These are phyloP conservation scores for Antrodiella citrinella DNA, from an alignment of 768 basidiomycete genomes.

Conservation along the genomic window DNA sequence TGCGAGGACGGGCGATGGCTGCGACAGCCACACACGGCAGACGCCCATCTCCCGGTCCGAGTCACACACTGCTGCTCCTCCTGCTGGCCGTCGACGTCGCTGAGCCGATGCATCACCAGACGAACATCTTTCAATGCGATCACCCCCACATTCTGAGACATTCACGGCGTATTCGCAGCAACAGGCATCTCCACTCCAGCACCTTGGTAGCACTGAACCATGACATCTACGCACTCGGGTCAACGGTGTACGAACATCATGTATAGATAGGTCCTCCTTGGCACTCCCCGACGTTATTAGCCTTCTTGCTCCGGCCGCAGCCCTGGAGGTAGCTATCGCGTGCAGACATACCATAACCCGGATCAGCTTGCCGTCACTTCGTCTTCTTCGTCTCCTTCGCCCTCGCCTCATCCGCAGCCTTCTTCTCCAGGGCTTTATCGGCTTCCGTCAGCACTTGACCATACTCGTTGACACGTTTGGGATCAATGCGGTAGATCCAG, in stretches of 20 bases:
- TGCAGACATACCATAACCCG: neutral
- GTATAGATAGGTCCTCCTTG: too few species aligned
- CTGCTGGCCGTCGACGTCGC: too few species aligned
- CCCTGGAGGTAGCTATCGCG: neutral
- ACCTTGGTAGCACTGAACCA: conserved; percentile 2
- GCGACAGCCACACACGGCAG: neutral
- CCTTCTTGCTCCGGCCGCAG: conserved; percentile 11
- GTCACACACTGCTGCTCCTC: neutral
- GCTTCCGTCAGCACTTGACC: conserved; percentile 70
- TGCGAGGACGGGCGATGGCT: neutral
- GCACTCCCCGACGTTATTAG: neutral
- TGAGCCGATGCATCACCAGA: too few species aligned
- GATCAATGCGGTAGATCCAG: conserved; percentile 97
- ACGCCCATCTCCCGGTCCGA: neutral
- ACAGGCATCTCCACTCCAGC: neutral
- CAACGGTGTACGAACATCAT: neutral
- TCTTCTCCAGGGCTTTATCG: conserved; percentile 27
- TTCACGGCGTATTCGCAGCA: neutral
- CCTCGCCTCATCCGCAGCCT: conserved; percentile 15
- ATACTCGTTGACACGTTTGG: conserved; percentile 92
- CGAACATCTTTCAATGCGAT: too few species aligned
- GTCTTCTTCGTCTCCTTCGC: conserved; percentile 27
- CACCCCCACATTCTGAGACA: too few species aligned
- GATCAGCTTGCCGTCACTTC: conserved; percentile 20
- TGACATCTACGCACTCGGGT: conserved; percentile 2